These are phyloP conservation scores for Solanum aculeatissimum DNA, from an alignment of 305 asterid genomes.

Conservation along the genomic window DNA sequence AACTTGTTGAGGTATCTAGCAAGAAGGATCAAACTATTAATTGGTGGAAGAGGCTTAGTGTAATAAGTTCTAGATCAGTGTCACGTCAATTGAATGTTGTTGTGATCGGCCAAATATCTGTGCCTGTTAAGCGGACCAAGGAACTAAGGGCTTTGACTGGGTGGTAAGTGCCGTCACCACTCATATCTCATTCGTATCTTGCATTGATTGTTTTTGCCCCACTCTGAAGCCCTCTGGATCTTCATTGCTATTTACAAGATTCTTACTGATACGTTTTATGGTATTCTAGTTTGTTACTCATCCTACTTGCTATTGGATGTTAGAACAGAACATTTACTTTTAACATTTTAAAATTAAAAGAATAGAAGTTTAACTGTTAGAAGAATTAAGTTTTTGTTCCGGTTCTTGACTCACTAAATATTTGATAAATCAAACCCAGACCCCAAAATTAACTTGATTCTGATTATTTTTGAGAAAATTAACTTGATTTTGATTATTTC, in stretches of 20 bases:
- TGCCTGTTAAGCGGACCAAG: conserved; percentile 81
- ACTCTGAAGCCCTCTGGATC: background rate
- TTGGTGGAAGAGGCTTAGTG: conserved; percentile 65
- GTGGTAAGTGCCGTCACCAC: conserved; percentile 40
- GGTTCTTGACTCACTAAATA: background rate
- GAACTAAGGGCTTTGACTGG: conserved; percentile 83
- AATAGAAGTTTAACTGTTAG: background rate
- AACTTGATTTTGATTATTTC: background rate
- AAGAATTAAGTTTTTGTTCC: background rate
- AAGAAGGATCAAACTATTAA: conserved; percentile 31
- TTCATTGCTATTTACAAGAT: background rate
- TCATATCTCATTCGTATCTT: background rate
- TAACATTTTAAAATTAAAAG: background rate
- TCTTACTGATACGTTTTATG: background rate
- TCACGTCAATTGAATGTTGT: conserved; percentile 32
- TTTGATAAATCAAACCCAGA: background rate
- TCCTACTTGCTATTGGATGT: background rate
- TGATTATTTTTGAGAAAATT: background rate
- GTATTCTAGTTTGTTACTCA: background rate
- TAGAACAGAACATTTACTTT: background rate
- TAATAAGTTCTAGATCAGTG: conserved; percentile 27
- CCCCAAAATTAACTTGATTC: background rate
- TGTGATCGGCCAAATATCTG: conserved; percentile 38
- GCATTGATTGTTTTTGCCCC: background rate
- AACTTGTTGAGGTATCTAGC: conserved; percentile 26